phyloP scores from a whole-genome alignment of 129 eudicot species.

The Helianthus tuberosus region DNA sequence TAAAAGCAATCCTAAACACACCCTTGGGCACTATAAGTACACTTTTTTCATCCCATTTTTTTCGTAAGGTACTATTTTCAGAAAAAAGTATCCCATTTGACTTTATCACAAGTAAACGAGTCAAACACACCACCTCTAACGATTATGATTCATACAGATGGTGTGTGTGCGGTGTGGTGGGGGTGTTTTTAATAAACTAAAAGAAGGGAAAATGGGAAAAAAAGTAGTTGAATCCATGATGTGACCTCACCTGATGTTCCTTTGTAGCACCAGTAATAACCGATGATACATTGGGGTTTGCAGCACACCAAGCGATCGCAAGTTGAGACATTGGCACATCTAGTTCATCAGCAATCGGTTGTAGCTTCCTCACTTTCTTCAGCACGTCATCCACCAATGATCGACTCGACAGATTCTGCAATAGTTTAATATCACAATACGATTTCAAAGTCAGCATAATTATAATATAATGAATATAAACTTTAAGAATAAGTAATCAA shows the following conservation, averaged over 20 bases:
- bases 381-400: slow-evolving; percentile 84
- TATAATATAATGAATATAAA: neutral
- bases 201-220: neutral
- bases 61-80: no score
- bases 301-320: slow-evolving; percentile 94
- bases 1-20: neutral
- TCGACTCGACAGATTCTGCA: slow-evolving; percentile 71
- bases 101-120: neutral
- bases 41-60: no score
- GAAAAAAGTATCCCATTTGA: no score
- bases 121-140: neutral
- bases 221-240: slow-evolving; percentile 9
- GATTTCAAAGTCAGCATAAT: neutral
- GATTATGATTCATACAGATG: neutral
- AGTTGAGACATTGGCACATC: slow-evolving; percentile 82
- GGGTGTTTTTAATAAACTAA: neutral
- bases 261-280: slow-evolving; percentile 95
- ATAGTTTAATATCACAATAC: neutral
- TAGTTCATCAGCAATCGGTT: slow-evolving; percentile 84
- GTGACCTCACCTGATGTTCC: slow-evolving; percentile 90
- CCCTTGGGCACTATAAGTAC: no score
- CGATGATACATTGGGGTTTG: slow-evolving; percentile 88
- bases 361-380: slow-evolving; percentile 64
- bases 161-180: no score
- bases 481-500: neutral